phyloP scores from a whole-genome alignment of 257 asterid species.

The Fraxinus anomala region DNA sequence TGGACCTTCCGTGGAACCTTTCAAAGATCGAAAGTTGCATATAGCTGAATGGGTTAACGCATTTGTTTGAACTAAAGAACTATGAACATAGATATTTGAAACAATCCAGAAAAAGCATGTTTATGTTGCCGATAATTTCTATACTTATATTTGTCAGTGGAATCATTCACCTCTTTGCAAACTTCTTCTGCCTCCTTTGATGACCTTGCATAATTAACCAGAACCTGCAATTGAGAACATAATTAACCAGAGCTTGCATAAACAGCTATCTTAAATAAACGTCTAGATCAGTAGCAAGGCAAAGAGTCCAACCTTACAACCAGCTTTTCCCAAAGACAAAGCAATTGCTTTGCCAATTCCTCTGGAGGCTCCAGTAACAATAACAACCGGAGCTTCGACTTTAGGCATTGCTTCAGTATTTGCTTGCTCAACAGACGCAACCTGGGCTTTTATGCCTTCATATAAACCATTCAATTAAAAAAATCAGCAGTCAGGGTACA shows the following conservation, averaged over 20 bases:
- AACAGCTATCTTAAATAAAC: not conserved
- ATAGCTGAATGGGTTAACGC: not conserved
- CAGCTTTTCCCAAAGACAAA: constrained; percentile 86
- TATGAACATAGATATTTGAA: not conserved
- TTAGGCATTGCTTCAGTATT: constrained; percentile 48
- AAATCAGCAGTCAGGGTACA: not conserved
- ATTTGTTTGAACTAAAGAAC: not conserved
- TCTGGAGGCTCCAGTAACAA: constrained; percentile 95
- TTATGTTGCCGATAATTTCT: not conserved
- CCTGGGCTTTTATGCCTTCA: constrained; percentile 75
- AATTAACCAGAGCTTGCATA: constrained; percentile 22
- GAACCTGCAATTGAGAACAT: constrained; percentile 54
- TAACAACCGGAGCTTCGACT: constrained; percentile 79
- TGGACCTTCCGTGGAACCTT: too few relatives aligned
- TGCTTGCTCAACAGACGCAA: constrained; percentile 57
- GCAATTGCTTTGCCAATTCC: constrained; percentile 96
- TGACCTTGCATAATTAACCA: constrained; percentile 96
- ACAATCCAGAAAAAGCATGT: not conserved
- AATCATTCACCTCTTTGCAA: constrained; percentile 56
- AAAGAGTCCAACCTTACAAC: constrained; percentile 70
- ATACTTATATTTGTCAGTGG: not conserved
- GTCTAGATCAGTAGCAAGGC: not conserved
- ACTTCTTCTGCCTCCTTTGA: constrained; percentile 95
- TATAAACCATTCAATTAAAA: constrained; percentile 4
- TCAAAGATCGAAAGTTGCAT: too few relatives aligned